Evolutionary conservation across 495 filamentous ascomycete species (phyloP).

Genomic region (Hypoxylon subgilvum): DNA sequence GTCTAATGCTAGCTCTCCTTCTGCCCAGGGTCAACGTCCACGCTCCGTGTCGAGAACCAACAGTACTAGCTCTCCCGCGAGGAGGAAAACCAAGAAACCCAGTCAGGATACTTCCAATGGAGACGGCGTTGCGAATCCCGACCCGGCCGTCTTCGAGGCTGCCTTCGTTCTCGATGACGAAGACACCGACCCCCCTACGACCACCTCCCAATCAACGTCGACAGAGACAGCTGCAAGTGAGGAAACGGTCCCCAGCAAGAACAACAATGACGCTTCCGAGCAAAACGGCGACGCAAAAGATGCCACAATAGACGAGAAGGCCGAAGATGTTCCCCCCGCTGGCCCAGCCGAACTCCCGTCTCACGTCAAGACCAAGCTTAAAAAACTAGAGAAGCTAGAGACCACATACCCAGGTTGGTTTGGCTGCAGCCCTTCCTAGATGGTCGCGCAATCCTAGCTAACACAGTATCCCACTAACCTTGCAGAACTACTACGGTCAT

Average conservation of each 20-base stretch:
- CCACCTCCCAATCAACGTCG: conserved; percentile 36
- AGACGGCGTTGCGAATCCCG: conserved; percentile 61
- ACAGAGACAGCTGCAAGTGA: conserved; percentile 37
- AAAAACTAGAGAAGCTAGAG: conserved; percentile 86
- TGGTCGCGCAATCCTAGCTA: too few species aligned
- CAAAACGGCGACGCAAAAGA: conserved; percentile 41
- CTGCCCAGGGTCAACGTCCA: conserved; percentile 56
- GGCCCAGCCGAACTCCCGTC: conserved; percentile 67
- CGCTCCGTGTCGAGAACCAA: conserved; percentile 61
- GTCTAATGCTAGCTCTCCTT: conserved; percentile 54
- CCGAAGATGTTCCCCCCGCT: conserved; percentile 25
- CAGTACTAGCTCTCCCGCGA: conserved; percentile 41
- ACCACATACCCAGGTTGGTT: conserved; percentile 85
- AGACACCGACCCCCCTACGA: conserved; percentile 68
- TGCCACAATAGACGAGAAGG: conserved; percentile 11
- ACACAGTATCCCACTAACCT: too few species aligned
- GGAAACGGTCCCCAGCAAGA: conserved; percentile 36
- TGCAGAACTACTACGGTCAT: conserved; percentile 85
- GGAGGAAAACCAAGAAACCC: conserved; percentile 55
- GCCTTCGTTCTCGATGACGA: conserved; percentile 80
- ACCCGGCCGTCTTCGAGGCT: conserved; percentile 82
- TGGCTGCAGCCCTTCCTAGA: too few species aligned
- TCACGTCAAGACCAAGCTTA: conserved; percentile 72
- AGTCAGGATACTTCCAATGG: conserved; percentile 48
- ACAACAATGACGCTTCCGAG: conserved; percentile 35